These are phyloP conservation scores for Cytospora paraplurivora DNA, from an alignment of 2,329 filamentous ascomycete species.

Conservation along the genomic window DNA sequence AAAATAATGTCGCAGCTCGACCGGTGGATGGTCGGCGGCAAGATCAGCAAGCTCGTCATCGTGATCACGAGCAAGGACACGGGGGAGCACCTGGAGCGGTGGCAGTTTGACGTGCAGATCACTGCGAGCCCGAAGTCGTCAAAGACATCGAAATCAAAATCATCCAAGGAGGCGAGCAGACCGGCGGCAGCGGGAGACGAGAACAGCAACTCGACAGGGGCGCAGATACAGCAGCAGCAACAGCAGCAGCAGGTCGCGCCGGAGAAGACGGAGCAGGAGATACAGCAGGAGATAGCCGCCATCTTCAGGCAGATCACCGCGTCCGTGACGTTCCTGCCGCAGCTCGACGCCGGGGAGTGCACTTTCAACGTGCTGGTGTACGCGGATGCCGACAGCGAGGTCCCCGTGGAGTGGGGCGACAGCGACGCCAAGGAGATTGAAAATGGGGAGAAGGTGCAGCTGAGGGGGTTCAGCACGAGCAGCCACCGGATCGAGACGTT, in stretches of 20 bases:
- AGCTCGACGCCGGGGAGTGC: conserved; percentile 83
- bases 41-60: conserved; percentile 95
- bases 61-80: conserved; percentile 98
- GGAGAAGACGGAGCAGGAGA: conserved; percentile 90
- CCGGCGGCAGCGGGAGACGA: conserved; percentile 59
- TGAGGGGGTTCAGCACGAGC: conserved; percentile 93
- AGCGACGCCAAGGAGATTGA: conserved; percentile 96
- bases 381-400: conserved; percentile 92
- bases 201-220: conserved; percentile 46
- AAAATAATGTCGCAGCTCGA: conserved; percentile 97
- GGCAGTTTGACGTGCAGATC: conserved; percentile 88
- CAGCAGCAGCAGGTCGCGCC: conserved; percentile 35
- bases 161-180: conserved; percentile 54
- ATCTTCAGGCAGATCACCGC: conserved; percentile 98
- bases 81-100: conserved; percentile 91
- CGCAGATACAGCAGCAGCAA: conserved; percentile 7
- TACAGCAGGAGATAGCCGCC: conserved; percentile 92
- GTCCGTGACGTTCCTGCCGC: conserved; percentile 93
- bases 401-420: conserved; percentile 97
- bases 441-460: conserved; percentile 91
- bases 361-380: conserved; percentile 99
- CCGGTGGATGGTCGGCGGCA: conserved; percentile 95
- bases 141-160: conserved; percentile 51
- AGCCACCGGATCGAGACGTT: conserved; percentile 93
- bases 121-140: conserved; percentile 36